These are phyloP conservation scores for Ilyonectria robusta DNA, from an alignment of 2,329 filamentous ascomycete genomes.

Conservation along the genomic window DNA sequence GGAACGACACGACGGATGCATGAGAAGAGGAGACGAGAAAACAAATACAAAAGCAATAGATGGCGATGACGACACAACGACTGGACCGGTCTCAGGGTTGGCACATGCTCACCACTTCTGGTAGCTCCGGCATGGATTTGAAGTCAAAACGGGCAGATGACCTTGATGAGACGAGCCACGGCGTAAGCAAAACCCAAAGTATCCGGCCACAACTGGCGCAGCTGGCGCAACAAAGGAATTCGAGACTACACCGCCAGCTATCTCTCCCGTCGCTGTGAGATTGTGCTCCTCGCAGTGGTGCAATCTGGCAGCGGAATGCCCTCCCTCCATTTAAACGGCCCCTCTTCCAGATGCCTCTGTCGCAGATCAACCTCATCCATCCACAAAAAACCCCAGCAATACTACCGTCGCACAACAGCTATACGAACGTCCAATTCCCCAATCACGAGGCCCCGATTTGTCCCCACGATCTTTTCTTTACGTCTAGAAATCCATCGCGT, in stretches of 20 bases:
- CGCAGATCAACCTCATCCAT: neutral
- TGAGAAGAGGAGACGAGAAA: neutral
- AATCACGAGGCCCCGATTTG: conserved; percentile 30
- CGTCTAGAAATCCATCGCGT: conserved; percentile 27
- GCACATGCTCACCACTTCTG: conserved; percentile 30
- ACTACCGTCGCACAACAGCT: neutral
- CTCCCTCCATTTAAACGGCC: neutral
- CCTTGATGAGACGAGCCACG: conserved; percentile 16
- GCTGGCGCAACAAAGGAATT: neutral
- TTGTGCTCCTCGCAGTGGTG: neutral
- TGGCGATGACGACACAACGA: conserved; percentile 16
- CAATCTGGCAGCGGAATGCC: neutral
- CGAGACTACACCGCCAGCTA: neutral
- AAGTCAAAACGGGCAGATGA: conserved; percentile 43
- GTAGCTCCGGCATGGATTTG: conserved; percentile 11
- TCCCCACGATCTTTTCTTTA: conserved; percentile 31
- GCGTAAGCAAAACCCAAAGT: conserved; percentile 9
- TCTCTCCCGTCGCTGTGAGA: conserved; percentile 26
- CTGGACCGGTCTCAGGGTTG: neutral
- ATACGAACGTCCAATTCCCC: conserved; percentile 25
- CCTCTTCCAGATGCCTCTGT: neutral
- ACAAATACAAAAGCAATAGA: neutral
- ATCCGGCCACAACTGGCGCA: neutral
- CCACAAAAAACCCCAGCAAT: neutral
- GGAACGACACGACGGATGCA: neutral